Conservation (phyloP, 2,329 filamentous ascomycete genomes). For the Trichoderma cornu-damae region DNA sequence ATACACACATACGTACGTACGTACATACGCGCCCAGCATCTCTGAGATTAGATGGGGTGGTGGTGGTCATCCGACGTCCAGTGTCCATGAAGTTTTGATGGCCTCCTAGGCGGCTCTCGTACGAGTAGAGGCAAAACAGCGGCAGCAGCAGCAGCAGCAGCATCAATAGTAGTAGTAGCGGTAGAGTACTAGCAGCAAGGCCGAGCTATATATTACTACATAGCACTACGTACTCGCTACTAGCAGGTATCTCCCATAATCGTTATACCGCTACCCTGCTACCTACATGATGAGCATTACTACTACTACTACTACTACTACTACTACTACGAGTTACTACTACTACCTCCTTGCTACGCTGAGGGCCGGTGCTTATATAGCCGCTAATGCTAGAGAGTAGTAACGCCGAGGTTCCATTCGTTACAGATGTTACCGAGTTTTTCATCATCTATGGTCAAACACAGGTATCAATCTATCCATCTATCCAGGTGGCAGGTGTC, state of each 20-base stretch:
- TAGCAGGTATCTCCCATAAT: too few relatives aligned
- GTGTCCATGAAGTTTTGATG: conserved; percentile 7
- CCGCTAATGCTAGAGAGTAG: neutral
- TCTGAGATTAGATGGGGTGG: neutral
- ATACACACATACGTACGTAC: too few relatives aligned
- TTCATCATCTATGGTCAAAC: neutral
- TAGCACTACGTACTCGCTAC: too few relatives aligned
- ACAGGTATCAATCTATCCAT: neutral
- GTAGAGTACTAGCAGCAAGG: too few relatives aligned
- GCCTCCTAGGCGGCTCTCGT: neutral
- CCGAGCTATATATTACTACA: too few relatives aligned
- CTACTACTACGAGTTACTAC: too few relatives aligned
- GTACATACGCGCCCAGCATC: neutral
- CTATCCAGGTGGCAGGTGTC: too few relatives aligned
- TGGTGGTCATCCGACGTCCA: conserved; percentile 17
- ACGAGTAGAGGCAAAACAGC: too few relatives aligned
- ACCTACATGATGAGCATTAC: too few relatives aligned
- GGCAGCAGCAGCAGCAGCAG: too few relatives aligned
- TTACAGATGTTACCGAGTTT: neutral
- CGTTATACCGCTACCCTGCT: neutral
- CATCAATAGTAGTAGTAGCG: too few relatives aligned
- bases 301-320: too few relatives aligned
- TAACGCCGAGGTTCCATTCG: neutral
- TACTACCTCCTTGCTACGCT: neutral
- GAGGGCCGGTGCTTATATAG: neutral